Conservation (phyloP, 768 basidiomycete species). For the Stropharia rugosoannulata region DNA sequence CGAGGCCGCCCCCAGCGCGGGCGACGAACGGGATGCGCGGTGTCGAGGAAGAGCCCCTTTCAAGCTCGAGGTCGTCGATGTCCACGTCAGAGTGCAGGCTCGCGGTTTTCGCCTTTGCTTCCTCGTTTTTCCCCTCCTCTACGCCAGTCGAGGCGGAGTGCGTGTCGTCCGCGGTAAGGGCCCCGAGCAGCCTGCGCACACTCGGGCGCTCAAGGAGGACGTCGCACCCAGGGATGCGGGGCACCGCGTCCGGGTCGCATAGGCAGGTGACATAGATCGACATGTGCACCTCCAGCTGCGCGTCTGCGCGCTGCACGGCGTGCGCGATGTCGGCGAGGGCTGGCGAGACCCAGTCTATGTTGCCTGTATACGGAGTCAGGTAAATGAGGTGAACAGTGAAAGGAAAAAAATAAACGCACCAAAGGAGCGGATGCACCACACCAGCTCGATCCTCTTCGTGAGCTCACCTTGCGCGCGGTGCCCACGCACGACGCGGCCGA, state of each 20-base stretch:
- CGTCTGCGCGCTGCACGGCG: constrained; percentile 32
- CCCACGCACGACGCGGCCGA: constrained; percentile 57
- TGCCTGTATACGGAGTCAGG: constrained; percentile 21
- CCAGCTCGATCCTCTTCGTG: constrained; percentile 70
- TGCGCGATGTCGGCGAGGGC: constrained; percentile 36
- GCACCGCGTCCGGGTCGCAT: constrained; percentile 68
- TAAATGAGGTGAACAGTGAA: neutral
- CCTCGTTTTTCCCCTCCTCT: neutral
- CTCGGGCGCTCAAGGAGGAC: constrained; percentile 51
- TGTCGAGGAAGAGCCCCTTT: constrained; percentile 5
- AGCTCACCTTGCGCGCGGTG: constrained; percentile 45
- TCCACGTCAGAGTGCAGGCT: constrained; percentile 8
- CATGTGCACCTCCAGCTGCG: constrained; percentile 60
- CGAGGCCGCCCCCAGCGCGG: constrained; percentile 58
- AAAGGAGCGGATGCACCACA: constrained; percentile 78
- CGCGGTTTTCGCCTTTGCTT: constrained; percentile 10
- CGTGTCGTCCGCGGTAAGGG: constrained; percentile 30
- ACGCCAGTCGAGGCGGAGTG: neutral
- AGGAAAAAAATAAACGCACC: constrained; percentile 39
- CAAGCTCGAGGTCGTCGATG: constrained; percentile 11
- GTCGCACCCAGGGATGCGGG: constrained; percentile 62
- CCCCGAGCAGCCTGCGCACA: constrained; percentile 42
- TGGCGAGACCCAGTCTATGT: constrained; percentile 42
- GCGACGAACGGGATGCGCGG: constrained; percentile 28
- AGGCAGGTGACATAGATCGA: constrained; percentile 76